phyloP scores from a whole-genome alignment of 1,139 yeast genomes.

The Yamadazyma triangularis region DNA sequence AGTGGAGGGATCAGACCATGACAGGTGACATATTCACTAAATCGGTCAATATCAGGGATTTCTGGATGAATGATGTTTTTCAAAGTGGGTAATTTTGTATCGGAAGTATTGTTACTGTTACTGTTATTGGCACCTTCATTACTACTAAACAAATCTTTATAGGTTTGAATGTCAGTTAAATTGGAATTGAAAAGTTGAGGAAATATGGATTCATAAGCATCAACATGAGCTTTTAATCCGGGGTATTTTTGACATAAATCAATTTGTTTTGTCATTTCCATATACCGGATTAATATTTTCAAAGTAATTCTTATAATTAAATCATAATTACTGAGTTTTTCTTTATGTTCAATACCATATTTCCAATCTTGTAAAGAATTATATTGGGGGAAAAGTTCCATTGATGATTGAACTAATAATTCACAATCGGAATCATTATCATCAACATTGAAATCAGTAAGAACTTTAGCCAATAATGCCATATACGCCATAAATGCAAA shows the following conservation, averaged over 20 bases:
- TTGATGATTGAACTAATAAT: constrained; percentile 19
- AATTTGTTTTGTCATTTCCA: neutral
- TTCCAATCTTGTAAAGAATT: constrained; percentile 1
- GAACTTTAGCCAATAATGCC: constrained; percentile 22
- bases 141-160: too few relatives aligned
- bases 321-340: constrained; percentile 15
- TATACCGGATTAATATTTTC: constrained; percentile 13
- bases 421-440: constrained; percentile 24
- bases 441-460: constrained; percentile 23
- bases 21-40: too few relatives aligned
- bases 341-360: constrained; percentile 8
- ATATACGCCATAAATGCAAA: constrained; percentile 32
- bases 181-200: constrained; percentile 17
- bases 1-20: too few relatives aligned
- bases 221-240: constrained; percentile 16
- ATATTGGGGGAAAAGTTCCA: constrained; percentile 8
- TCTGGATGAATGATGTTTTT: too few relatives aligned
- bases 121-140: too few relatives aligned
- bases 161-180: constrained; percentile 1
- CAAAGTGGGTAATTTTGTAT: too few relatives aligned
- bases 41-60: too few relatives aligned
- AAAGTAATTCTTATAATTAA: constrained; percentile 16
- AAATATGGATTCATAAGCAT: constrained; percentile 12
- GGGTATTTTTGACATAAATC: constrained; percentile 11
- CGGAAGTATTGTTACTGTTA: too few relatives aligned